A percentile compares a stretch with the other conserved stretches of the same genome.
These are phyloP conservation scores for Bromus sterilis DNA, from an alignment of 176 grass and related monocot genomes.

Conservation along the genomic window DNA sequence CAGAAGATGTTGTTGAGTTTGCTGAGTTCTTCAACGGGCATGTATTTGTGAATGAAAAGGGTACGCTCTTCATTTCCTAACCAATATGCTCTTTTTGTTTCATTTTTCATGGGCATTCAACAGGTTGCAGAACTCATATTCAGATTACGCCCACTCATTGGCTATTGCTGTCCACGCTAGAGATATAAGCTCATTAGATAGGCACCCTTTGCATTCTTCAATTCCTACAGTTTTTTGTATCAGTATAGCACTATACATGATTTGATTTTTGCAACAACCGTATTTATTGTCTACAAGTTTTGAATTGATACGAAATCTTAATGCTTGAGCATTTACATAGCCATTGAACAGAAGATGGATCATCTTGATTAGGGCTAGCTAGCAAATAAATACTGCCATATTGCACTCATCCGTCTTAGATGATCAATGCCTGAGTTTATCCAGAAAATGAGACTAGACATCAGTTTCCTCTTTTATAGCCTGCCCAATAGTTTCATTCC, in stretches of 20 bases:
- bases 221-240: neutral
- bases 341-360: neutral
- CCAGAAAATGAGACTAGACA: neutral
- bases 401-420: neutral
- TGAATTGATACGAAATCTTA: neutral
- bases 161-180: neutral
- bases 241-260: neutral
- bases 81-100: neutral
- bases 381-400: neutral
- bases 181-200: neutral
- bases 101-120: neutral
- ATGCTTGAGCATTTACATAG: slow-evolving; percentile 5
- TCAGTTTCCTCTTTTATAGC: neutral
- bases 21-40: slow-evolving; percentile 89
- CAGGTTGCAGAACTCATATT: neutral
- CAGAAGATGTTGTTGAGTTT: slow-evolving; percentile 87
- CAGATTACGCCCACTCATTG: slow-evolving; percentile 2
- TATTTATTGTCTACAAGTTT: neutral
- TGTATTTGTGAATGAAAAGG: slow-evolving; percentile 97
- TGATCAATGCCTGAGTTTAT: neutral
- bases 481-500: neutral
- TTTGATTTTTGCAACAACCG: neutral
- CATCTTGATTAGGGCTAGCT: neutral
- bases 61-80: slow-evolving; percentile 33
- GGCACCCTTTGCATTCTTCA: neutral